Evolutionary conservation across 306 rosid genomes (phyloP), one percentile per base, ranked within the genome.

Genomic region (Medicago lupulina): DNA sequence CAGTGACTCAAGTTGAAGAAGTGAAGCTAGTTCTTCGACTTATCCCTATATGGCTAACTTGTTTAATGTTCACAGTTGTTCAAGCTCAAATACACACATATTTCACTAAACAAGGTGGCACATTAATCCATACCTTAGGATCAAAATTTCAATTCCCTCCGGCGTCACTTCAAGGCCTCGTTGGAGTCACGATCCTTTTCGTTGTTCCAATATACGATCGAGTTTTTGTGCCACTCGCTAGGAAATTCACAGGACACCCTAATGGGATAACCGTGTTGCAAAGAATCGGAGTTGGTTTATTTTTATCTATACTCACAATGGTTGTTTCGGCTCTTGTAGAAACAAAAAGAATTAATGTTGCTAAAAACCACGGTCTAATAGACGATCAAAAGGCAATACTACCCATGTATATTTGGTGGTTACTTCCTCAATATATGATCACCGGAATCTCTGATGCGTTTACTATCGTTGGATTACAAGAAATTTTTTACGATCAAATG

Each of bases 331-430:
- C 90, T 1, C 6, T 87, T 0, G 86, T 87, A 0, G 97, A 89
- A 70, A 51, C 82, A 58, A 86, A 86, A 74, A 86, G 98, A 77
- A 72, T 93, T 9, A 9, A 69, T 7, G 70, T 84, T 11, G 91
- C 97, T 0, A 81, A 43, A 54, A 57, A 81, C 0, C 12, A 80
- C 40, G 75, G 81, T 17, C 85, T 93, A 53, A 11, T 83, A 2
- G 95, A 90, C 69, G 49, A 62, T 19, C 89, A 90, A 0, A 87
- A 67, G 59, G 86, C 84, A 12, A 54, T 76, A 2, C 11, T 93
- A 3, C 96, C 98, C 3, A 90, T 93, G 65, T 73, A 50, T 41
- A 72, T 87, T 43, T 90, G 95, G 95, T 93, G 98, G 98, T 11
- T 93, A 16, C 88, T 93, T 15, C 98, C 98, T 60, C 98, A 90